Percentiles rank a stretch among this genome's conserved stretches.
Conservation (phyloP, 441 rosid genomes). For the Adansonia gregorii region DNA sequence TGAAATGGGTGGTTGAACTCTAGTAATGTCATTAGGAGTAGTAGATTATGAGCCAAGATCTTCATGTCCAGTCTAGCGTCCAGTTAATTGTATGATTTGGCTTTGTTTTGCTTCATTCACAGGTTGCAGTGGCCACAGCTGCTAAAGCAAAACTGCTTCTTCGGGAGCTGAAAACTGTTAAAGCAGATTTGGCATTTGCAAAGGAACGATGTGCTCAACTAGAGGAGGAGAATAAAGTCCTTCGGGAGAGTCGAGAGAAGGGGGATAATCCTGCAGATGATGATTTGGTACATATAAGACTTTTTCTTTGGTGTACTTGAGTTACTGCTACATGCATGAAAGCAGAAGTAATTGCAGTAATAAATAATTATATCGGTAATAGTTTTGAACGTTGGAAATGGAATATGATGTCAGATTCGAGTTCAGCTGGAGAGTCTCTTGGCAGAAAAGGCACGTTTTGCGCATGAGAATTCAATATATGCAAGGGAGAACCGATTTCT, state of each 20-base stretch:
- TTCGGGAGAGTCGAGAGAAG: slow-evolving; percentile 79
- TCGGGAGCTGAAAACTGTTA: slow-evolving; percentile 89
- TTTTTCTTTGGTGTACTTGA: neutral
- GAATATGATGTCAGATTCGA: slow-evolving; percentile 64
- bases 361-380: neutral
- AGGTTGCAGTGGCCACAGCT: slow-evolving; percentile 99
- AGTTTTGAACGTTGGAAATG: neutral
- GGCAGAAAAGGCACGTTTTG: slow-evolving; percentile 92
- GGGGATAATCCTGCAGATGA: slow-evolving; percentile 83
- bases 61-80: slow-evolving; percentile 5
- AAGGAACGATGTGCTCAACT: slow-evolving; percentile 83
- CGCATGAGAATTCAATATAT: slow-evolving; percentile 76
- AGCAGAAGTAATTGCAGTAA: neutral
- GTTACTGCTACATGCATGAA: neutral
- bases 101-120: slow-evolving; percentile 32
- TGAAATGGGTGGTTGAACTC: slow-evolving; percentile 7
- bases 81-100: slow-evolving; percentile 42
- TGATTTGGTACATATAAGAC: slow-evolving; percentile 63
- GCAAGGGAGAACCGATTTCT: slow-evolving; percentile 82
- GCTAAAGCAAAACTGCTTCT: slow-evolving; percentile 96
- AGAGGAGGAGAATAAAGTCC: slow-evolving; percentile 86
- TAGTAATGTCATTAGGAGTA: neutral
- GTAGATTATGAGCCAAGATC: slow-evolving; percentile 10
- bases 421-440: slow-evolving; percentile 88
- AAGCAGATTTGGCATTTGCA: slow-evolving; percentile 93